Percentiles rank a stretch among this genome's conserved stretches.
Evolutionary conservation across 1,284 basidiomycete genomes (phyloP).

Genomic region (Thecaphora thlaspeos): DNA sequence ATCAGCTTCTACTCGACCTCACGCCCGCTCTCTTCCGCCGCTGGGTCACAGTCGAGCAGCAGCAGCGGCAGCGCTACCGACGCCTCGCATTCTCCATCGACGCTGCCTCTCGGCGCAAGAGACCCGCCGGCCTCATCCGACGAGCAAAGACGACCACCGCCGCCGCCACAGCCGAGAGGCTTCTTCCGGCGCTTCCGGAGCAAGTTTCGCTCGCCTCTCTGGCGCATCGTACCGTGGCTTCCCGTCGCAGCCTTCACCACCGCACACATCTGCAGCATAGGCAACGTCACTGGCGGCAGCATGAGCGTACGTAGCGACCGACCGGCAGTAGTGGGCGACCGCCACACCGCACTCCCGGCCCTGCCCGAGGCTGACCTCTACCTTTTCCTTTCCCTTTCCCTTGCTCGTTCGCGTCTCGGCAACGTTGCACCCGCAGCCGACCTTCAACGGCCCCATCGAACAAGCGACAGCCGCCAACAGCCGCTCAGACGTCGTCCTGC

Average conservation of each 20-base stretch:
- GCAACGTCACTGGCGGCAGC: conserved; percentile 60
- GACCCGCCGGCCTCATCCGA: no score
- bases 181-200: background rate
- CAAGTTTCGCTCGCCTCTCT: background rate
- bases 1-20: no score
- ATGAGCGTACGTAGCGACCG: no score
- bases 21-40: no score
- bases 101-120: background rate
- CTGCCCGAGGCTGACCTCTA: no score
- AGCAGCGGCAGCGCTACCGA: background rate
- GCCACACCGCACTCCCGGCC: no score
- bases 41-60: no score
- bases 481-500: conserved; percentile 62
- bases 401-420: no score
- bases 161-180: no score
- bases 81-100: background rate
- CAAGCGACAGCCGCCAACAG: conserved; percentile 55
- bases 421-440: no score
- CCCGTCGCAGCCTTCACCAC: conserved; percentile 62
- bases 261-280: conserved; percentile 60
- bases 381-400: conserved; percentile 1
- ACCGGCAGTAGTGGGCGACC: no score
- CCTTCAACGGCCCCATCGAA: conserved; percentile 21
- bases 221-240: conserved; percentile 59
- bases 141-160: background rate